phyloP scores from a whole-genome alignment of 225 moss, liverwort and hornwort genomes.

The Marchantia polymorpha region DNA sequence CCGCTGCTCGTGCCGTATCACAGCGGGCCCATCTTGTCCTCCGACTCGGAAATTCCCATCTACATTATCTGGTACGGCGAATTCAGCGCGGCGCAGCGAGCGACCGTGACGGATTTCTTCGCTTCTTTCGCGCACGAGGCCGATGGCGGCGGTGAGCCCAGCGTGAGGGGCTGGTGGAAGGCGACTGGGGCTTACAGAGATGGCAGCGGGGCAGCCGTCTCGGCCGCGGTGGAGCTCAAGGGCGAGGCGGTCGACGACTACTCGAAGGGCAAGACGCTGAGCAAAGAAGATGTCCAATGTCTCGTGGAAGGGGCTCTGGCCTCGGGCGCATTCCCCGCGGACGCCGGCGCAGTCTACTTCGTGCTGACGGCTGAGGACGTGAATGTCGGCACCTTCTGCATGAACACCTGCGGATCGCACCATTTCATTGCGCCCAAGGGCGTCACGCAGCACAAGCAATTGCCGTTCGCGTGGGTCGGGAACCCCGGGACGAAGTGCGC shows the following conservation, averaged over 20 bases:
- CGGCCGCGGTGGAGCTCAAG: slow-evolving; percentile 1
- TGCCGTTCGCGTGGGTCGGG: slow-evolving; percentile 34
- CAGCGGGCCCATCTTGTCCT: slow-evolving; percentile 27
- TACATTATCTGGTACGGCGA: slow-evolving; percentile 33
- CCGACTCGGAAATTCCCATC: not conserved
- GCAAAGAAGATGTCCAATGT: slow-evolving; percentile 11
- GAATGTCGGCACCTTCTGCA: slow-evolving; percentile 24
- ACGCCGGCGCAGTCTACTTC: slow-evolving; percentile 22
- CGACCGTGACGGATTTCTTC: slow-evolving; percentile 21
- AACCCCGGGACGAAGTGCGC: slow-evolving; percentile 25
- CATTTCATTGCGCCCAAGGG: not conserved
- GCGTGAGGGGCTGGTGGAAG: slow-evolving; percentile 36
- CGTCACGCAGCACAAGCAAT: not conserved
- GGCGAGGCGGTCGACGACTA: slow-evolving; percentile 12
- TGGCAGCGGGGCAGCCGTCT: not conserved
- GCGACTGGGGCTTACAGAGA: slow-evolving; percentile 21
- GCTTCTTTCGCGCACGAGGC: not conserved
- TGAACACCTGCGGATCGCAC: slow-evolving; percentile 33
- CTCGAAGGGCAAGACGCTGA: slow-evolving; percentile 26
- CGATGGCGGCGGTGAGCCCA: not conserved
- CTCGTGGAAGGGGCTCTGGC: slow-evolving; percentile 17
- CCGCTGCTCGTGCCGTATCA: slow-evolving; percentile 25
- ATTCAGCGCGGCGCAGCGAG: slow-evolving; percentile 12
- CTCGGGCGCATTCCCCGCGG: not conserved
- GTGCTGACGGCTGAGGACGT: slow-evolving; percentile 29